phyloP scores from a whole-genome alignment of 2,329 filamentous ascomycete species.

The Penicillium sp. region DNA sequence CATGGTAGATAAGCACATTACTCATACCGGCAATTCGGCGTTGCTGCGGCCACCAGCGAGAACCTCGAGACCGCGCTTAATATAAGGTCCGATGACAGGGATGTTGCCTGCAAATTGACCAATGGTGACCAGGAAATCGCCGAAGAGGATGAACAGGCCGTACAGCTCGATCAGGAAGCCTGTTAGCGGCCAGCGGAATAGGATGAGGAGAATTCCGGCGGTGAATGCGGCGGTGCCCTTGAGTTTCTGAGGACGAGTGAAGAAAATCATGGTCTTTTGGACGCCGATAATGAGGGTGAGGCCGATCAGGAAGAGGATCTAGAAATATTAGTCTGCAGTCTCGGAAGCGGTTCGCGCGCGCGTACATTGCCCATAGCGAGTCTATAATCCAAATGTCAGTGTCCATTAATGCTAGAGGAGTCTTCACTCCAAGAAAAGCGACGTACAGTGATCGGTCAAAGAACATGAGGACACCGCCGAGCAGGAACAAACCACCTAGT shows the following conservation, averaged over 20 bases:
- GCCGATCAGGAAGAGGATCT: constrained; percentile 98
- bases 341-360: constrained; percentile 2
- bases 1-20: not conserved
- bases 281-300: constrained; percentile 93
- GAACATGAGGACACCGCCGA: constrained; percentile 92
- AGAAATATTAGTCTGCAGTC: constrained; percentile 11
- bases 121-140: constrained; percentile 93
- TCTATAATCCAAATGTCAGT: constrained; percentile 47
- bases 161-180: constrained; percentile 91
- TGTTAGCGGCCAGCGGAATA: constrained; percentile 85
- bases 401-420: not conserved
- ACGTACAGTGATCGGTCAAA: constrained; percentile 93
- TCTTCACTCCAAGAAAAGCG: not conserved
- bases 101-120: constrained; percentile 80
- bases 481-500: constrained; percentile 86
- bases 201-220: constrained; percentile 75
- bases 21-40: constrained; percentile 58
- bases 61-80: constrained; percentile 71
- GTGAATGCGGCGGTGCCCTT: constrained; percentile 89
- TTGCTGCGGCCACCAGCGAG: constrained; percentile 68
- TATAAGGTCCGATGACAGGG: constrained; percentile 82
- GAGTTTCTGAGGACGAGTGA: constrained; percentile 87
- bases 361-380: constrained; percentile 95
- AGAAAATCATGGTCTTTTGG: constrained; percentile 89
- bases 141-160: constrained; percentile 89